Conservation (phyloP, 2,329 filamentous ascomycete genomes). For the Ophiostoma piceae region DNA sequence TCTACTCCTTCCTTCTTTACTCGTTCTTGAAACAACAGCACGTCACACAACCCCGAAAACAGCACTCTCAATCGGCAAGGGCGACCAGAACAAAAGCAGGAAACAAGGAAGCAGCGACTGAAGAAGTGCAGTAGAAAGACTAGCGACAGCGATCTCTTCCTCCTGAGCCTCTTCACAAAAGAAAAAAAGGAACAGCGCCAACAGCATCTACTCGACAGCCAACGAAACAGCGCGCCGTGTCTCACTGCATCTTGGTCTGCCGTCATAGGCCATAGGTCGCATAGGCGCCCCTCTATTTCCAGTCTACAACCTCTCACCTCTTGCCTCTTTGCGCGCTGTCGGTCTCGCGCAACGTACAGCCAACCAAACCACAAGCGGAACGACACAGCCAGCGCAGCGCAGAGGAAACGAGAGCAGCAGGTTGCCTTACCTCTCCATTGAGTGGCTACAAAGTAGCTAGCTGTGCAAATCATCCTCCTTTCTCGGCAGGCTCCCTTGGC, state of each 20-base stretch:
- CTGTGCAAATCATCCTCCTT: neutral
- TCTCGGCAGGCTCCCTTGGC: neutral
- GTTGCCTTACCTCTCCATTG: neutral
- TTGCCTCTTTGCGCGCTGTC: constrained; percentile 6
- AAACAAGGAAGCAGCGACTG: neutral
- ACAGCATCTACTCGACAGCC: neutral
- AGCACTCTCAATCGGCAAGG: neutral
- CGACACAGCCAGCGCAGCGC: neutral
- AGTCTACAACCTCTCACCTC: neutral
- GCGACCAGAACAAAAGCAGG: neutral
- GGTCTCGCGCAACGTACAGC: constrained; percentile 14
- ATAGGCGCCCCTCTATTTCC: neutral
- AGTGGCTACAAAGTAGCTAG: neutral
- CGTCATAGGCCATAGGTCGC: neutral
- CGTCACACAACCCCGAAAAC: neutral
- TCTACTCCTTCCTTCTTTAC: neutral
- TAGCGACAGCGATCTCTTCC: neutral
- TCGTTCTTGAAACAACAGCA: neutral
- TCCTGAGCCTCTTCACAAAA: neutral
- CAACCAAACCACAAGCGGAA: constrained; percentile 23
- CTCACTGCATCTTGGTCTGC: neutral
- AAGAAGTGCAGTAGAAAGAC: constrained; percentile 3
- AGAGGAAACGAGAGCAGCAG: neutral
- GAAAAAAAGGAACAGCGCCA: neutral
- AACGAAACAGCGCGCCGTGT: neutral